Conservation (phyloP, 2,329 filamentous ascomycete species). For the Sordariomycetes sp. region DNA sequence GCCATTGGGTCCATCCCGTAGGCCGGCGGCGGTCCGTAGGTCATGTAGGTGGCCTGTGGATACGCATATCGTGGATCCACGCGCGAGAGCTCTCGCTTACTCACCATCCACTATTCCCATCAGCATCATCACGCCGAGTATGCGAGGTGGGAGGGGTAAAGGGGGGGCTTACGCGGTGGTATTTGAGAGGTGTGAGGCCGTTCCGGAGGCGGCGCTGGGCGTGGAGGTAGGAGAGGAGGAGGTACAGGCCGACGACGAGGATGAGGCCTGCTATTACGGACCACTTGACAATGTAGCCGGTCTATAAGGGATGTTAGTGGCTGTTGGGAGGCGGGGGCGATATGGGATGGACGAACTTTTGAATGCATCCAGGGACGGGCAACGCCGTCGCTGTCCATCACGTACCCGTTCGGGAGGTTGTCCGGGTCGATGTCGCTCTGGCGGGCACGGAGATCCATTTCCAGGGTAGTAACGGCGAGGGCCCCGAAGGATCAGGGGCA, state of each 20-base stretch:
- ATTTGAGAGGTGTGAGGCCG: slow-evolving; percentile 53
- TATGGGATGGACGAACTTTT: background rate
- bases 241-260: slow-evolving; percentile 45
- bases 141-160: background rate
- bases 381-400: slow-evolving; percentile 12
- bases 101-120: slow-evolving; percentile 37
- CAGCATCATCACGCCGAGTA: background rate
- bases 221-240: slow-evolving; percentile 60
- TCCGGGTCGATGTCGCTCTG: background rate
- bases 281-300: slow-evolving; percentile 60
- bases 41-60: slow-evolving; percentile 26
- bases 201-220: slow-evolving; percentile 55
- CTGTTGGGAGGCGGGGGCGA: background rate
- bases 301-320: slow-evolving; percentile 27
- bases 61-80: slow-evolving; percentile 39
- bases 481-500: background rate
- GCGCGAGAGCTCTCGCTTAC: slow-evolving; percentile 29
- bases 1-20: slow-evolving; percentile 40
- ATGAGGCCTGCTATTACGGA: slow-evolving; percentile 54
- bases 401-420: slow-evolving; percentile 13
- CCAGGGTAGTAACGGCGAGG: background rate
- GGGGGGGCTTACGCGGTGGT: slow-evolving; percentile 50
- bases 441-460: background rate
- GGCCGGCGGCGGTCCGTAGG: slow-evolving; percentile 20
- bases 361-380: slow-evolving; percentile 17